A percentile compares a stretch with the other conserved stretches of the same genome.
phyloP scores from a whole-genome alignment of 1,284 basidiomycete genomes.

The Stygiomarasmius scandens region DNA sequence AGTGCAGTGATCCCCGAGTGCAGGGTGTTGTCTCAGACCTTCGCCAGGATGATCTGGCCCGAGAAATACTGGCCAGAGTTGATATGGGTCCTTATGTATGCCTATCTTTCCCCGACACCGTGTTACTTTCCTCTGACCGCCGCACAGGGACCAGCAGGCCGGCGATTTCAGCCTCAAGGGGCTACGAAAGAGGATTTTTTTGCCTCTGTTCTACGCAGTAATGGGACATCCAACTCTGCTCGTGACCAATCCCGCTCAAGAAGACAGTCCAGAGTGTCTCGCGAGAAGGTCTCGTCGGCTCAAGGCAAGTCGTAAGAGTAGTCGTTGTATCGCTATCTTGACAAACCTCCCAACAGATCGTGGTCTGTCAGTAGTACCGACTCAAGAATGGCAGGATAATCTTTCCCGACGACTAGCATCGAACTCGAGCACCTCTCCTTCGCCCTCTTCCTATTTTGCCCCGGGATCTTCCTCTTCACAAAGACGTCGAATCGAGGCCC shows the following conservation, averaged over 20 bases:
- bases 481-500: constrained; percentile 41
- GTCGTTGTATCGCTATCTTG: constrained; percentile 11
- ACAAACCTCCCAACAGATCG: constrained; percentile 44
- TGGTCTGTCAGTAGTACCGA: constrained; percentile 62
- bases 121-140: constrained; percentile 1
- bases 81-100: constrained; percentile 76
- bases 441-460: constrained; percentile 24
- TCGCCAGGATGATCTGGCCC: constrained; percentile 68
- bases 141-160: constrained; percentile 63
- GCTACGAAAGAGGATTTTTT: constrained; percentile 72
- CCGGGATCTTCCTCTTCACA: constrained; percentile 35
- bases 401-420: constrained; percentile 57
- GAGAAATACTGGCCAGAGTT: constrained; percentile 71
- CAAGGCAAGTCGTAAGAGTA: constrained; percentile 45
- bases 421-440: constrained; percentile 23
- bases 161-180: constrained; percentile 50
- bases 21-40: constrained; percentile 71
- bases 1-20: constrained; percentile 72
- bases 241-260: constrained; percentile 67
- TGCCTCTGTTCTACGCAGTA: constrained; percentile 66
- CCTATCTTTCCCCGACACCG: constrained; percentile 18
- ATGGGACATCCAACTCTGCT: constrained; percentile 40
- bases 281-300: constrained; percentile 72
- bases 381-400: constrained; percentile 77
- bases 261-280: constrained; percentile 72